A percentile compares a stretch with the other conserved stretches of the same genome.
Conservation (phyloP, 768 basidiomycete genomes). For the Hebeloma cylindrosporum region DNA sequence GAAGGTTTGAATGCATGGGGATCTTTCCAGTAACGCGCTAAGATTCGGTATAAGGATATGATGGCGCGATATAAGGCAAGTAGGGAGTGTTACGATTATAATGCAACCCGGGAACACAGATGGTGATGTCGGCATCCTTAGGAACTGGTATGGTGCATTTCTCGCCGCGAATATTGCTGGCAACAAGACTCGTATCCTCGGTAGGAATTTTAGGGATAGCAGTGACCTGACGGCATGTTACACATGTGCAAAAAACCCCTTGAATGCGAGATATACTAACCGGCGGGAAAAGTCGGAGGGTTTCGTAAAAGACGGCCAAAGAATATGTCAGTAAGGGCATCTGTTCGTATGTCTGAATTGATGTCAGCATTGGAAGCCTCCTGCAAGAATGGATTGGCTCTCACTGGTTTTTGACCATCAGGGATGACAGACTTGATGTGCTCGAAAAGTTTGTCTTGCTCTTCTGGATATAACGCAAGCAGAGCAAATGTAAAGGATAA, state of each 20-base stretch:
- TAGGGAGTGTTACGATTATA: constrained; percentile 44
- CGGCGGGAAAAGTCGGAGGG: constrained; percentile 47
- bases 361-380: background rate
- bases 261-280: constrained; percentile 25
- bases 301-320: constrained; percentile 49
- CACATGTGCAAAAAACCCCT: background rate
- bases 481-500: constrained; percentile 41
- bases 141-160: constrained; percentile 41
- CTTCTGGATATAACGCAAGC: constrained; percentile 43
- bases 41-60: background rate
- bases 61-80: background rate
- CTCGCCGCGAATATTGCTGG: constrained; percentile 37
- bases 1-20: constrained; percentile 46
- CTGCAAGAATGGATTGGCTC: constrained; percentile 13
- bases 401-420: constrained; percentile 32
- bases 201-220: constrained; percentile 44
- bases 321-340: constrained; percentile 39
- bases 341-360: constrained; percentile 38
- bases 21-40: constrained; percentile 58
- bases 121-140: constrained; percentile 36
- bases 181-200: constrained; percentile 45
- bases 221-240: constrained; percentile 29
- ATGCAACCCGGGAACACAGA: constrained; percentile 44
- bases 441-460: constrained; percentile 44
- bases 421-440: constrained; percentile 35